Conservation (phyloP, 257 asterid genomes). For the Solanum paucissectum region DNA sequence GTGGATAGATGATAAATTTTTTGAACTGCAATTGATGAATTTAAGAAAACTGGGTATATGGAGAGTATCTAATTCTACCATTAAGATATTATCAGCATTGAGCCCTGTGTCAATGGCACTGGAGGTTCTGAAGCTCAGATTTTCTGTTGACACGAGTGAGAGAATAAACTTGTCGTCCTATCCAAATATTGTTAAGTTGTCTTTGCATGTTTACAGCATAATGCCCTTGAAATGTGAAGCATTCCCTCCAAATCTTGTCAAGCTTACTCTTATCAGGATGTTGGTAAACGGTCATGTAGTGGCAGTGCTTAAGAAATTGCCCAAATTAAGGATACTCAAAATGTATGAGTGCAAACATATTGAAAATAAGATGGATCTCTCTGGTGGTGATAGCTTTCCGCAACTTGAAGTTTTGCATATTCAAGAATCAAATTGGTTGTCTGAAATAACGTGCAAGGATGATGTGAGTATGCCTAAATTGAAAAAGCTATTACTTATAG, state of each 20-base stretch:
- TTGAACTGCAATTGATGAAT: too few relatives aligned
- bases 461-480: neutral
- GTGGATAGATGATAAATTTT: too few relatives aligned
- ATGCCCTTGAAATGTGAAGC: neutral
- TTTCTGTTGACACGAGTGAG: rapidly evolving
- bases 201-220: neutral
- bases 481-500: neutral
- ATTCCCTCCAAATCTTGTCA: neutral
- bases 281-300: neutral
- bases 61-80: neutral
- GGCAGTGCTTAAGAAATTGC: neutral
- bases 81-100: neutral
- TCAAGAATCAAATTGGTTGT: neutral
- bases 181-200: neutral
- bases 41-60: too few relatives aligned
- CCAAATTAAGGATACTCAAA: constrained; percentile 2
- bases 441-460: neutral
- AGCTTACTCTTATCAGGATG: neutral
- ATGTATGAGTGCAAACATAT: neutral
- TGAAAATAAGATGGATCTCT: neutral
- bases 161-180: neutral
- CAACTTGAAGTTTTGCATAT: constrained; percentile 5
- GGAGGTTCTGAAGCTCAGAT: neutral
- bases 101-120: neutral
- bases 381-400: neutral